Base-by-base conservation (phyloP, 2,329 filamentous ascomycete species). In the Arthrobotrys musiformis region DNA sequence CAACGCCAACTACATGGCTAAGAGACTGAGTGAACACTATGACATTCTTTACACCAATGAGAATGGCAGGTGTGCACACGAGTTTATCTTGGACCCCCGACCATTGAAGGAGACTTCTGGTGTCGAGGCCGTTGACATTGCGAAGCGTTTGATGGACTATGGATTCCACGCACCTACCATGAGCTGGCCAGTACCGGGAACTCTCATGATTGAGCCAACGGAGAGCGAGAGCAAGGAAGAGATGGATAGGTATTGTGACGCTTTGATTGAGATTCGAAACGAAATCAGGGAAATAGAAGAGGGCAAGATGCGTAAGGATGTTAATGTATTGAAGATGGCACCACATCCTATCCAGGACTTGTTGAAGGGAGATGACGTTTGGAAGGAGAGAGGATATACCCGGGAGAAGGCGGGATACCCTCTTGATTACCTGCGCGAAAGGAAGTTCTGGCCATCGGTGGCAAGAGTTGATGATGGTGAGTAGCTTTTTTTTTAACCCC, bases 81-180 rank as follows among this genome's bases (percentile, higher is more conserved):
- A 98, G 85, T 98, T 98, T 85, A 98, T 98, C 83, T 89, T 98
- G 35, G 94, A 98, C 81, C 89, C 90, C 4, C 92, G 94, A 22
- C 88, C 89, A 24, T 97, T 97, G 87, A 92, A 93, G 82, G 91
- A 94, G 66, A 89, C 90, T 0, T 89, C 91, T 5, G 93, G 93
- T 26, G 86, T 98, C 81, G 94, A 97, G 85, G 94, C 92, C 30
- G 95, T 97, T 81, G 94, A 98, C 82, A 92, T 98, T 79, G 94
- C 94, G 82, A 98, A 98, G 87, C 92, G 94, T 79, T 89, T 98
- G 19, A 94, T 97, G 84, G 94, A 98, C 83, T 98, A 97, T 83
- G 94, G 94, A 46, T 98, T 98, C 89, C 94, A 98, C 84, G 92
- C 94, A 0, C 94, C 94, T 0, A 98, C 94, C 64, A 97, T 98